Base-by-base conservation (phyloP, 1,139 yeast genomes). In the Arxiozyma bovina region DNA sequence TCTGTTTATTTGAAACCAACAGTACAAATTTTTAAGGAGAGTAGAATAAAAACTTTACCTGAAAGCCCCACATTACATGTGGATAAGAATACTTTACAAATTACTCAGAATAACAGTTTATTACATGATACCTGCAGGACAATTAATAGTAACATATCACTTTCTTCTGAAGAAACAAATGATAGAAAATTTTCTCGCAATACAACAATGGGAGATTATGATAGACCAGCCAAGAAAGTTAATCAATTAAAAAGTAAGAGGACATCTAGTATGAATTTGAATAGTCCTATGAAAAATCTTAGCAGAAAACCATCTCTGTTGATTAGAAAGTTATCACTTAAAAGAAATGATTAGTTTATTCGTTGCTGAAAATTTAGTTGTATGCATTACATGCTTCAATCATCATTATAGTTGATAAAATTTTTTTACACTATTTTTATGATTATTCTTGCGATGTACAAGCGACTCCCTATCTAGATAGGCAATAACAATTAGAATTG, bases 1-100 rank as follows among this genome's bases (percentile, higher is more conserved):
- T 85, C 96, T 0, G 82, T 91, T 30, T 91, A 90, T 63, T 73
- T 90, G 60, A 87, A 89, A 62, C 96, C 97, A 0, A 85, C 88
- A 6, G 78, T 79, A 25, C 87, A 81, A 60, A 90, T 91, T 1
- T 90, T 91, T 73, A 73, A 96, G 45, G 71, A 80, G 46, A 79
- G 90, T 1, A 83, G 79, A 60, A 72, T 77, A 4, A 83, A 78
- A 55, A 65, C 68, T 22, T 70, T 91, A 38, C 76, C 81, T 0
- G 67, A 70, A 11, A 83, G 90, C 47, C 88, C 93, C 0, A 93
- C 91, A 0, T 70, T 87, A 51, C 63, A 64, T 48, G 43, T 52
- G 3, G 57, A 60, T 23, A 64, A 62, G 41, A 61, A 55, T 7
- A 41, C 47, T 5, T 27, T 64, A 12, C 53, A 22, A 20, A 43